Conservation (phyloP, 176 grass and related monocot species). For the Aegilops speltoides region DNA sequence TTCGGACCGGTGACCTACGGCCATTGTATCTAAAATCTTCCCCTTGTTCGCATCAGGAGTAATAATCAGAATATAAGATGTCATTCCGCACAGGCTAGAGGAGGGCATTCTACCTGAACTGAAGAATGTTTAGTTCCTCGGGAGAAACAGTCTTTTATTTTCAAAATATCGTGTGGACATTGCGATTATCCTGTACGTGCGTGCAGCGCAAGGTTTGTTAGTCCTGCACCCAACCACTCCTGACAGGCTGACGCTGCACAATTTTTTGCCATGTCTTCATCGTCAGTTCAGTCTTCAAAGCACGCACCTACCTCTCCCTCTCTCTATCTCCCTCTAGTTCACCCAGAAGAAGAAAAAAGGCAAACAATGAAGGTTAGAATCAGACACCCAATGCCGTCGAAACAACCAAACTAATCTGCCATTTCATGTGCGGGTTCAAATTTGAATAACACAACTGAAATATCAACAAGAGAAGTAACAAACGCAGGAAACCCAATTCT, state of each 20-base stretch:
- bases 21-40: background rate
- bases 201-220: background rate
- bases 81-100: too few species aligned
- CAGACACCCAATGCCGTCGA: background rate
- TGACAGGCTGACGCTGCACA: conserved; percentile 3
- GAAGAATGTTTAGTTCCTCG: too few species aligned
- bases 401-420: background rate
- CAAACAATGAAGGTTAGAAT: background rate
- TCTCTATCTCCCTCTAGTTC: background rate
- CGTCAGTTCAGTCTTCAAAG: background rate
- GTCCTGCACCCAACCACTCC: background rate
- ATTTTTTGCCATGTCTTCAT: background rate
- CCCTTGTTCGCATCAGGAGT: too few species aligned
- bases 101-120: too few species aligned
- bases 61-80: too few species aligned
- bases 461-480: background rate
- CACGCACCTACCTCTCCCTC: background rate
- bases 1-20: background rate
- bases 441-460: background rate
- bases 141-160: background rate
- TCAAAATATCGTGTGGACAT: background rate
- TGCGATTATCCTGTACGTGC: background rate
- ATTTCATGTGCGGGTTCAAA: background rate
- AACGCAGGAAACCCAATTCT: too few species aligned
- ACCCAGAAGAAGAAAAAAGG: background rate